Conservation (phyloP, 2,329 filamentous ascomycete genomes). For the Trichoderma semiorbis region DNA sequence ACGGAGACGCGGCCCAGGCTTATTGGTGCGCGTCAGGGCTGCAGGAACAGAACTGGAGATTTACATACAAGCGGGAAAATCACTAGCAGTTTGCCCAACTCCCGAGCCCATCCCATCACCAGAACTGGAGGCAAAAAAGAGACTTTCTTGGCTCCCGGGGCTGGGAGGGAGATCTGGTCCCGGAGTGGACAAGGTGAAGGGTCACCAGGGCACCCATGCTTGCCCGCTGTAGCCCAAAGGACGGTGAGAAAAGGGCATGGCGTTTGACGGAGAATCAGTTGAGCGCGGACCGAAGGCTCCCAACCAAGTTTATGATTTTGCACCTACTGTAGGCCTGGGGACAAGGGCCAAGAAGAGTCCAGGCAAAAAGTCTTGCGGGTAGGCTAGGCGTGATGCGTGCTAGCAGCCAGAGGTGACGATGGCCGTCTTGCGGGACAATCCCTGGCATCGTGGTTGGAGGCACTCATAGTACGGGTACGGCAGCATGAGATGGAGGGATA, state of each 20-base stretch:
- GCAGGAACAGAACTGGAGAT: conserved; percentile 9
- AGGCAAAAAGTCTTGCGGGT: background rate
- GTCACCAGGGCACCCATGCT: background rate
- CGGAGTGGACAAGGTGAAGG: conserved; percentile 10
- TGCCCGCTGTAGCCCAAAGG: background rate
- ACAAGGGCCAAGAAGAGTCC: background rate
- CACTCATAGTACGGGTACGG: background rate
- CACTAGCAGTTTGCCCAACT: background rate
- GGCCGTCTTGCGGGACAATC: background rate
- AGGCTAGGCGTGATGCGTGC: background rate
- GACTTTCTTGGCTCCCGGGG: background rate
- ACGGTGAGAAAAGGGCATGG: conserved; percentile 12
- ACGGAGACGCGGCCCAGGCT: conserved; percentile 3
- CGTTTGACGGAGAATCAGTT: background rate
- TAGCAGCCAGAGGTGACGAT: background rate
- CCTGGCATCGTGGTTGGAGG: background rate
- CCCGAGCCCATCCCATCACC: background rate
- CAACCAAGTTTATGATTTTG: background rate
- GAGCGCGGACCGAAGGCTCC: background rate
- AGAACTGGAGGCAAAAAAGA: background rate
- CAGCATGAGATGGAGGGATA: background rate
- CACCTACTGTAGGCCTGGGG: background rate
- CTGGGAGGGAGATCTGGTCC: conserved; percentile 1
- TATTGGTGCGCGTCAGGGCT: conserved; percentile 15
- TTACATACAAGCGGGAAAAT: background rate